These are phyloP conservation scores for Liriodendron chinense DNA, from an alignment of 164 flowering plant species.

Conservation along the genomic window DNA sequence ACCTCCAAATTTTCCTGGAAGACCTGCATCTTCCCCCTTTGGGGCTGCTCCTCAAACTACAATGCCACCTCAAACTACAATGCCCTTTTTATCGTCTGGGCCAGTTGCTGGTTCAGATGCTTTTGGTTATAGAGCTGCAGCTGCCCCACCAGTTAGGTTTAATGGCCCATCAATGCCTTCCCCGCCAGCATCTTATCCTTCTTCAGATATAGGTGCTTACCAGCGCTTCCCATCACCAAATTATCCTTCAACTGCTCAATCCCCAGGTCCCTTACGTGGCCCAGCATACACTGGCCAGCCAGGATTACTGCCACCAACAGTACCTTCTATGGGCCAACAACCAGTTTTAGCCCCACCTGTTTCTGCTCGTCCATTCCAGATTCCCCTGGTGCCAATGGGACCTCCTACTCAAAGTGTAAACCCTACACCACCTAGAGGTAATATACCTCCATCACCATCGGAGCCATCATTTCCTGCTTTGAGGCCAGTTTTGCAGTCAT, in stretches of 20 bases:
- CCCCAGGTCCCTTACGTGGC: conserved; percentile 28
- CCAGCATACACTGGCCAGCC: conserved; percentile 39
- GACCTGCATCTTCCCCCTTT: conserved; percentile 43
- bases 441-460: conserved; percentile 30
- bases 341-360: conserved; percentile 33
- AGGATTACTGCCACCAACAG: conserved; percentile 23
- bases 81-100: conserved; percentile 49
- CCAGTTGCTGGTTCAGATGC: conserved; percentile 33
- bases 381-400: conserved; percentile 54
- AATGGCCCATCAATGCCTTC: conserved; percentile 47
- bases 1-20: conserved; percentile 30
- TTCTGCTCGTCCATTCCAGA: conserved; percentile 35
- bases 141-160: conserved; percentile 37
- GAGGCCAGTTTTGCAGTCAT: conserved; percentile 37
- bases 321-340: conserved; percentile 38
- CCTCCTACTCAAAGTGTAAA: conserved; percentile 42
- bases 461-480: conserved; percentile 35
- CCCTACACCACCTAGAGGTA: conserved; percentile 25
- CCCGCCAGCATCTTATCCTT: conserved; percentile 34
- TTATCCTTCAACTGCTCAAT: conserved; percentile 39
- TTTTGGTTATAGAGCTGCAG: conserved; percentile 34
- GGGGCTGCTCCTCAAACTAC: conserved; percentile 45
- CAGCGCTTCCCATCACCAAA: conserved; percentile 47
- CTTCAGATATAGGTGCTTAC: conserved; percentile 39
- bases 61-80: conserved; percentile 38